Conservation (phyloP, 2,329 filamentous ascomycete species). For the Cylindrodendrum hubeiense region DNA sequence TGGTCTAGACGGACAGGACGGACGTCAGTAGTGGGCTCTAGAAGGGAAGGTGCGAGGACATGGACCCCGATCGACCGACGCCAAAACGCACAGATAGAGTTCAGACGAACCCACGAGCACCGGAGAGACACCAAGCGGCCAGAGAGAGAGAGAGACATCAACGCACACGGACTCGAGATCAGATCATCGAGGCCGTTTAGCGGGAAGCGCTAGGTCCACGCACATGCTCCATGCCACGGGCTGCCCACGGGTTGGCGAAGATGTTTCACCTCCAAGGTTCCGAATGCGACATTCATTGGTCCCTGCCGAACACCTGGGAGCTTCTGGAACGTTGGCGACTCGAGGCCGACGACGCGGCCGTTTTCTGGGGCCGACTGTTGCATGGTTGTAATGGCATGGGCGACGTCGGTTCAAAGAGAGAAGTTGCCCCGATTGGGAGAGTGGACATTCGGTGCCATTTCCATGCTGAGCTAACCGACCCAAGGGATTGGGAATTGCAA, state of each 20-base stretch:
- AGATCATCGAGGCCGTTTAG: slow-evolving; percentile 23
- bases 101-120: slow-evolving; percentile 24
- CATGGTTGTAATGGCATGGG: slow-evolving; percentile 23
- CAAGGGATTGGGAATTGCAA: slow-evolving; percentile 38
- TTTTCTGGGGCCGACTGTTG: slow-evolving; percentile 28
- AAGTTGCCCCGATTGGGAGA: slow-evolving; percentile 33
- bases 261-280: slow-evolving; percentile 37
- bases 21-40: slow-evolving; percentile 18
- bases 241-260: slow-evolving; percentile 28
- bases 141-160: slow-evolving; percentile 28
- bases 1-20: background rate
- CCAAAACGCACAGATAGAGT: slow-evolving; percentile 11
- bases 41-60: slow-evolving; percentile 30
- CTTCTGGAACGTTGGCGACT: slow-evolving; percentile 43
- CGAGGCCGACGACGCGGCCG: slow-evolving; percentile 32
- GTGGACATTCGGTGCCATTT: slow-evolving; percentile 35
- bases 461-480: slow-evolving; percentile 35
- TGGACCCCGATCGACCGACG: background rate
- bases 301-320: slow-evolving; percentile 32
- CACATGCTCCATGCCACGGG: slow-evolving; percentile 29
- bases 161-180: slow-evolving; percentile 27
- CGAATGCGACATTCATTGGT: slow-evolving; percentile 26
- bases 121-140: slow-evolving; percentile 26
- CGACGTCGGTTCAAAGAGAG: slow-evolving; percentile 13
- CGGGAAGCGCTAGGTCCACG: slow-evolving; percentile 24